phyloP scores from a whole-genome alignment of 306 rosid species.

The Castanopsis chinensis region DNA sequence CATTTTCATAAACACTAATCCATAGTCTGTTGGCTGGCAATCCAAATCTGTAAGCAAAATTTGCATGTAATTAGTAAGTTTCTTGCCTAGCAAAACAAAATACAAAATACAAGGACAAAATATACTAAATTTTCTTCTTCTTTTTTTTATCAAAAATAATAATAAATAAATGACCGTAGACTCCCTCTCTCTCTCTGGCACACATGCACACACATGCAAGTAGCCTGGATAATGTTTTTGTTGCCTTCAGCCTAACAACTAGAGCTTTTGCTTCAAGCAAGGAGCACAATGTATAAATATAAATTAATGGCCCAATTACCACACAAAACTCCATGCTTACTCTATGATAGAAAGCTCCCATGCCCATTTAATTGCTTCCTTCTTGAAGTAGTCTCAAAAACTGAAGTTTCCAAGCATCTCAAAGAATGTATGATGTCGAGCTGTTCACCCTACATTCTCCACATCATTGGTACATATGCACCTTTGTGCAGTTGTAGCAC shows the following conservation, averaged over 20 bases:
- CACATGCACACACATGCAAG: neutral
- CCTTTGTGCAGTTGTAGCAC: constrained; percentile 84
- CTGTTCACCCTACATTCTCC: constrained; percentile 82
- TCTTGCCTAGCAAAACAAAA: neutral
- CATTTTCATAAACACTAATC: constrained; percentile 82
- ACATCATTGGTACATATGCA: constrained; percentile 91
- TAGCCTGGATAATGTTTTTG: neutral
- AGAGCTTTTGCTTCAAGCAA: neutral
- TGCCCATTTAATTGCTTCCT: constrained; percentile 90
- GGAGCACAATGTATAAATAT: neutral
- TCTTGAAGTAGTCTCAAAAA: constrained; percentile 95
- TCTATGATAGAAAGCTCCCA: constrained; percentile 87
- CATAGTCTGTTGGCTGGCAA: constrained; percentile 72
- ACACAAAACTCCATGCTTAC: constrained; percentile 41
- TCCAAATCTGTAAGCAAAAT: constrained; percentile 56
- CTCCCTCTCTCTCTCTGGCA: neutral
- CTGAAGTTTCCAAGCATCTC: constrained; percentile 99
- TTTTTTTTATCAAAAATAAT: neutral
- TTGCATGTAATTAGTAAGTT: neutral
- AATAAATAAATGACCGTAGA: neutral
- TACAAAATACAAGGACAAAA: constrained; percentile 1
- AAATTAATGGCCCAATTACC: neutral
- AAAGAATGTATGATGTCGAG: constrained; percentile 88
- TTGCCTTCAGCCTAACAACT: neutral
- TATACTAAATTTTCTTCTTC: neutral